These are phyloP conservation scores for Termitomyces titanicus DNA, from an alignment of 768 basidiomycete species.

Conservation along the genomic window DNA sequence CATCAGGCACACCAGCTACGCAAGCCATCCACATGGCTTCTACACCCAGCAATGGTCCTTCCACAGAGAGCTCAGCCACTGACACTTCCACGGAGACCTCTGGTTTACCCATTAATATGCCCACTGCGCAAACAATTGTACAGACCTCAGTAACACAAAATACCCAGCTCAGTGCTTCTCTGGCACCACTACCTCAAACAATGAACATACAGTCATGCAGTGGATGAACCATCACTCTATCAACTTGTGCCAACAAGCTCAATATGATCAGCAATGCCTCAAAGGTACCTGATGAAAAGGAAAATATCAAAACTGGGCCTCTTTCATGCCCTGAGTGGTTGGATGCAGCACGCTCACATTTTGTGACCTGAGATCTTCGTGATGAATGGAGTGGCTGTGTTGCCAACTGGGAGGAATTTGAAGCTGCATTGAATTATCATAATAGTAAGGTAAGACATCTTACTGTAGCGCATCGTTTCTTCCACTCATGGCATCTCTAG, in stretches of 20 bases:
- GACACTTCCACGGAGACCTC: too few species aligned
- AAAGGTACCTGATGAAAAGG: background rate
- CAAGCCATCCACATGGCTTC: too few species aligned
- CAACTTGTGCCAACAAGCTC: background rate
- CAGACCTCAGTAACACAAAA: too few species aligned
- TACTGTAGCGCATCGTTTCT: too few species aligned
- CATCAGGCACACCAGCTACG: too few species aligned
- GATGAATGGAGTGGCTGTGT: background rate
- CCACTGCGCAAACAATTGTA: too few species aligned
- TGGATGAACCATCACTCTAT: background rate
- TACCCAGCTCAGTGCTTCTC: too few species aligned
- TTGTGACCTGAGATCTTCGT: background rate
- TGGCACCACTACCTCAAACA: background rate
- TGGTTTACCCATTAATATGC: too few species aligned
- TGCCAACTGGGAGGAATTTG: background rate
- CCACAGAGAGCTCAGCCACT: too few species aligned
- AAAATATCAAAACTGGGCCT: background rate
- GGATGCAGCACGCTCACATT: background rate
- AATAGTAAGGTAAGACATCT: background rate
- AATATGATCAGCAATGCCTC: background rate
- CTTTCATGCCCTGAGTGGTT: background rate
- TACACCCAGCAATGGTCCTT: too few species aligned
- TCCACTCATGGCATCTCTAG: too few species aligned
- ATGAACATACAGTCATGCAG: background rate
- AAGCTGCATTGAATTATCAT: background rate